These are phyloP conservation scores for Salix koriyanagi DNA, from an alignment of 345 rosid genomes.

Conservation along the genomic window DNA sequence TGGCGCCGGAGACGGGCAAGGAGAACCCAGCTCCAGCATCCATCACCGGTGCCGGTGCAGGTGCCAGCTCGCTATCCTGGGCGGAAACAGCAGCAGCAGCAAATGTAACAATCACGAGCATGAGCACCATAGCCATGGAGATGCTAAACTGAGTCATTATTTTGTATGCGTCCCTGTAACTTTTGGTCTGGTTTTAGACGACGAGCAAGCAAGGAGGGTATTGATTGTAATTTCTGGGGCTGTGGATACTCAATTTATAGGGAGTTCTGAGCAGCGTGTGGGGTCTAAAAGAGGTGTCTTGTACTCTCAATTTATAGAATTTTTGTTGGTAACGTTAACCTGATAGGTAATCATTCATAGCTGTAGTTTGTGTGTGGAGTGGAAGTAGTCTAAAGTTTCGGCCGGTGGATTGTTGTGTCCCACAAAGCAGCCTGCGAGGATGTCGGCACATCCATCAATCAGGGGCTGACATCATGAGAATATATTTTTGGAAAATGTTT, in stretches of 20 bases:
- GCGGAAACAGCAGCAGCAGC: slow-evolving; percentile 27
- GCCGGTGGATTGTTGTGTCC: not conserved
- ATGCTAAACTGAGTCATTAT: slow-evolving; percentile 27
- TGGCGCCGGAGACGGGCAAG: slow-evolving; percentile 20
- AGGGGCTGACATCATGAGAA: too few species aligned
- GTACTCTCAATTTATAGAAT: not conserved
- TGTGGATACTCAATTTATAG: not conserved
- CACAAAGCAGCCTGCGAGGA: not conserved
- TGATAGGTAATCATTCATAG: slow-evolving; percentile 5
- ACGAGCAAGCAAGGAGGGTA: not conserved
- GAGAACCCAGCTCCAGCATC: slow-evolving; percentile 34
- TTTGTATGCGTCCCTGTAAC: too few species aligned
- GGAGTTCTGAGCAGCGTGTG: not conserved
- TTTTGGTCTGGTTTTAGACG: not conserved
- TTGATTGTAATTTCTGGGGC: not conserved
- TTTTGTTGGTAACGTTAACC: slow-evolving; percentile 3
- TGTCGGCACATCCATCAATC: not conserved
- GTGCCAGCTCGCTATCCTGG: slow-evolving; percentile 22
- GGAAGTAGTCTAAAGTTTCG: too few species aligned
- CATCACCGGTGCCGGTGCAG: slow-evolving; percentile 30
- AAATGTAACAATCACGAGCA: slow-evolving; percentile 10
- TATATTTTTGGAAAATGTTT: too few species aligned
- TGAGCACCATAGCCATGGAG: slow-evolving; percentile 15
- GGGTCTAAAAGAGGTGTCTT: not conserved
- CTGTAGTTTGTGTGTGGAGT: too few species aligned